Evolutionary conservation across 148 eudicot genomes (phyloP).

Genomic region (Bassia scoparia): DNA sequence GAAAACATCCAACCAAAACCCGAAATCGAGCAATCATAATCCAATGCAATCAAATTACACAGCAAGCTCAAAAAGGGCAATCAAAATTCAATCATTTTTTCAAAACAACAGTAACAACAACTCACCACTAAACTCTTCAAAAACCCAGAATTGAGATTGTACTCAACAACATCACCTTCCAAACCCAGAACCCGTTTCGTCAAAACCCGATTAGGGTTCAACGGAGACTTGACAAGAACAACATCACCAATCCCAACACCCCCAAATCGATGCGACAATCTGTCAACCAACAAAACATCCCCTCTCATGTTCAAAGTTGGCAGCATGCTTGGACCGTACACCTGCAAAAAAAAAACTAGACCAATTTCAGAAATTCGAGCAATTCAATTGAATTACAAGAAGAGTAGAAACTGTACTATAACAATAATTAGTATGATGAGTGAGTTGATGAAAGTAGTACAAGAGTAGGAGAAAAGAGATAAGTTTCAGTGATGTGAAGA

Average conservation of each 20-base stretch:
- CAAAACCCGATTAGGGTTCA: slow-evolving; percentile 52
- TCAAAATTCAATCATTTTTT: too few species aligned
- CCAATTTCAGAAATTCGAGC: background rate
- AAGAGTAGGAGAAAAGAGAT: slow-evolving; percentile 44
- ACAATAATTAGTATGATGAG: background rate
- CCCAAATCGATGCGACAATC: slow-evolving; percentile 49
- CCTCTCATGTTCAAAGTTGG: slow-evolving; percentile 67
- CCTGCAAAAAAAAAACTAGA: slow-evolving; percentile 36
- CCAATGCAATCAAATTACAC: background rate
- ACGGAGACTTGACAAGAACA: slow-evolving; percentile 55
- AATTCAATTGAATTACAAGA: too few species aligned
- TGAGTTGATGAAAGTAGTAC: slow-evolving; percentile 26
- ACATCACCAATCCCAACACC: slow-evolving; percentile 57
- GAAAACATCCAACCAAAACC: background rate
- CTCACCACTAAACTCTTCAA: slow-evolving; percentile 52
- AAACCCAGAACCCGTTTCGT: slow-evolving; percentile 60
- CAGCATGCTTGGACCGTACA: slow-evolving; percentile 78
- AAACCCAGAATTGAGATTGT: slow-evolving; percentile 31
- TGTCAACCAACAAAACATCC: slow-evolving; percentile 55
- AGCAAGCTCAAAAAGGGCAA: too few species aligned
- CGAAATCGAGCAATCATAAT: background rate
- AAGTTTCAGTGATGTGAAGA: slow-evolving; percentile 62
- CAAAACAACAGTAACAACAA: too few species aligned
- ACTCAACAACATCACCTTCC: slow-evolving; percentile 71
- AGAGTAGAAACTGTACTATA: too few species aligned